A percentile compares a stretch with the other conserved stretches of the same genome.
Conservation (phyloP, 2,329 filamentous ascomycete species). For the Beauveria australis region DNA sequence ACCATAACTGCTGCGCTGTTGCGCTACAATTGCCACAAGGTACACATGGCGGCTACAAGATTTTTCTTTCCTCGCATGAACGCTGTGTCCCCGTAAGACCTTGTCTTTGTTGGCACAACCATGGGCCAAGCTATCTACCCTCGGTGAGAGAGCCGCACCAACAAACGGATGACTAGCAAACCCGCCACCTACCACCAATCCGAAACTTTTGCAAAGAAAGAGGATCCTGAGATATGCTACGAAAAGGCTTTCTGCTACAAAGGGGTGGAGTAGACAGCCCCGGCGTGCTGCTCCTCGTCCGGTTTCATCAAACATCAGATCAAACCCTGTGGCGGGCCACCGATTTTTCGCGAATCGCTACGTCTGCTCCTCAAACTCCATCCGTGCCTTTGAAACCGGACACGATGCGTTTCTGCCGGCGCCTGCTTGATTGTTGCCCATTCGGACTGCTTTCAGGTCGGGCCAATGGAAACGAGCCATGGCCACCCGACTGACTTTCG, state of each 20-base stretch:
- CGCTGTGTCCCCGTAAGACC: not conserved
- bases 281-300: not conserved
- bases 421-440: not conserved
- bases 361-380: not conserved
- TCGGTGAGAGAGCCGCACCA: too few relatives aligned
- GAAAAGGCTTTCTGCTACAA: too few relatives aligned
- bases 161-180: too few relatives aligned
- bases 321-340: not conserved
- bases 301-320: not conserved
- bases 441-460: not conserved
- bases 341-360: not conserved
- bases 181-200: too few relatives aligned
- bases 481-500: not conserved
- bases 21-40: not conserved
- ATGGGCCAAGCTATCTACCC: not conserved
- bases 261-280: not conserved
- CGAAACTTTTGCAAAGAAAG: too few relatives aligned
- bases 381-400: not conserved
- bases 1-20: not conserved
- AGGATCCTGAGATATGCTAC: too few relatives aligned
- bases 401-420: not conserved
- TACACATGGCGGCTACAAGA: not conserved
- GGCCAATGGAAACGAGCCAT: not conserved
- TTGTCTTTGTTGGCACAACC: not conserved
- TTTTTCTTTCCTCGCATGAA: not conserved